Evolutionary conservation across 306 rosid species (phyloP).

Genomic region (Vicia villosa): DNA sequence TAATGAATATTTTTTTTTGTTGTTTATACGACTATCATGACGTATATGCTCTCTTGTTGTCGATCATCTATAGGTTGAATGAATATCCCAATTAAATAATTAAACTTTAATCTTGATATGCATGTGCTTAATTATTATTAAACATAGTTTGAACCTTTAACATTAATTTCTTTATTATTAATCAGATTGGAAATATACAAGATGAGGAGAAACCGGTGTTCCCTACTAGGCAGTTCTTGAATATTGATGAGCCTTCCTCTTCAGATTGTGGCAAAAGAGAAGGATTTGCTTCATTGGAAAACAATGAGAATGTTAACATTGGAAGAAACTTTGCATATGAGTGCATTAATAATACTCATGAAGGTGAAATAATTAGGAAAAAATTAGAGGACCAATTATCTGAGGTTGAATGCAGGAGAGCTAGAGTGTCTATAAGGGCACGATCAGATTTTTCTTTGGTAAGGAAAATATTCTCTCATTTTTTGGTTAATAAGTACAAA

Average conservation of each 20-base stretch:
- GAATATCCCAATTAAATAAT: not conserved
- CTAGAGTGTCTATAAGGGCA: constrained; percentile 55
- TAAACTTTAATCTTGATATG: not conserved
- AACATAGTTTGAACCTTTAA: not conserved
- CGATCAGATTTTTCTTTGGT: constrained; percentile 49
- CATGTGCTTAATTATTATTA: not conserved
- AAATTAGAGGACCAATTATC: constrained; percentile 32
- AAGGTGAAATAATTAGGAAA: constrained; percentile 29
- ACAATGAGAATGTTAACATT: not conserved
- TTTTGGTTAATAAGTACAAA: not conserved
- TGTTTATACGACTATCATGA: constrained; percentile 4
- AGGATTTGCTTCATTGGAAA: constrained; percentile 14
- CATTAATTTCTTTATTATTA: not conserved
- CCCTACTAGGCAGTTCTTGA: constrained; percentile 35
- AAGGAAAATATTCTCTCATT: not conserved
- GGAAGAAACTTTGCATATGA: constrained; percentile 28
- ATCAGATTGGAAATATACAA: constrained; percentile 19
- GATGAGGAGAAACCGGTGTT: constrained; percentile 30
- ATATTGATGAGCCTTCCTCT: constrained; percentile 21
- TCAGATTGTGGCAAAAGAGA: constrained; percentile 35
- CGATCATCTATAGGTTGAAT: not conserved
- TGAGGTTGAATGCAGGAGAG: constrained; percentile 37
- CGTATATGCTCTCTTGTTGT: not conserved
- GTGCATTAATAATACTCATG: not conserved
- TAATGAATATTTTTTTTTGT: not conserved